Percentiles rank a stretch among this genome's conserved stretches.
phyloP scores from a whole-genome alignment of 2,329 filamentous ascomycete genomes.

The Lecanicillium sp. region DNA sequence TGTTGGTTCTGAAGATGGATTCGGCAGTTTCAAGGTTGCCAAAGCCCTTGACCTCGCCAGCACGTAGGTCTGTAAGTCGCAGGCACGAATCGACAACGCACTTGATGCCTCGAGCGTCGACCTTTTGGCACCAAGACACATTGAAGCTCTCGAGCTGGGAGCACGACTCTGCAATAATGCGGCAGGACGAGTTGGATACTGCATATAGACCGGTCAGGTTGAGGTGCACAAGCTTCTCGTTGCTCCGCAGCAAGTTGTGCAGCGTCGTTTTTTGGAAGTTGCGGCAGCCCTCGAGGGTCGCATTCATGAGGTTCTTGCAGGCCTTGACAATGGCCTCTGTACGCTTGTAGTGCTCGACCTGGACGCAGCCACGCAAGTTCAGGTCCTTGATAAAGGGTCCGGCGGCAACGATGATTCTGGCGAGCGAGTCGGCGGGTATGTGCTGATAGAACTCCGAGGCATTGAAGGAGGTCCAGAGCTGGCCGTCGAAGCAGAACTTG shows the following conservation, averaged over 20 bases:
- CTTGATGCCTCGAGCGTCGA: constrained; percentile 71
- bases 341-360: constrained; percentile 75
- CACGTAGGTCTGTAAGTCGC: constrained; percentile 70
- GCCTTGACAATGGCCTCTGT: constrained; percentile 72
- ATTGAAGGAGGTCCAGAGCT: constrained; percentile 84
- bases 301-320: constrained; percentile 80
- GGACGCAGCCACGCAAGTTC: constrained; percentile 85
- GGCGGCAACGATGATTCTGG: constrained; percentile 76
- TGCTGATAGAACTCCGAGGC: constrained; percentile 79
- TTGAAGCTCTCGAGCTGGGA: constrained; percentile 78
- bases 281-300: constrained; percentile 82
- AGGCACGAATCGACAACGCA: constrained; percentile 67
- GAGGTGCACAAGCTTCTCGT: constrained; percentile 71
- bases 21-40: constrained; percentile 66
- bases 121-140: constrained; percentile 85
- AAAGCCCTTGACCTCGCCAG: constrained; percentile 76
- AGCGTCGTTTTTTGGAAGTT: constrained; percentile 76
- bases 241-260: constrained; percentile 67
- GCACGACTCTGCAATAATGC: constrained; percentile 76
- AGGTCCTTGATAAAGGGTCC: constrained; percentile 88
- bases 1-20: constrained; percentile 73
- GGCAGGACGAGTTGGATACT: constrained; percentile 79
- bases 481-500: constrained; percentile 84
- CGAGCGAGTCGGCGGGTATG: constrained; percentile 76
- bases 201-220: constrained; percentile 78